Base-by-base conservation (phyloP, 1,284 basidiomycete species). In the Coniferiporia weirii region DNA sequence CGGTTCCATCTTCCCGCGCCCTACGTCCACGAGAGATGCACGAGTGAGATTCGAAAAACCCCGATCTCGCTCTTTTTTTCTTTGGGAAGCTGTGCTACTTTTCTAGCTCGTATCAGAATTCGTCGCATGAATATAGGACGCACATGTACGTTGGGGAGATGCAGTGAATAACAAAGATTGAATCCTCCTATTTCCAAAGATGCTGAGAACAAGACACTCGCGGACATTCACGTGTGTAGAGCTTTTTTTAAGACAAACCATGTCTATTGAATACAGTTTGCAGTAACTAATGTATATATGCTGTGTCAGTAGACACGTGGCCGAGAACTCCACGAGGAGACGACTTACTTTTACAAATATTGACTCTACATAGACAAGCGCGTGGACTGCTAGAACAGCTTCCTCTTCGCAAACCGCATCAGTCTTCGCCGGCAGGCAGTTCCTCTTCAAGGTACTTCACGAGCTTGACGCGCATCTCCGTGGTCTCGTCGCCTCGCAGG, bases 381-480 rank as follows among this genome's bases (percentile, higher is more conserved):
- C 38, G 9, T 15, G 9, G 15, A 40, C 38, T 40, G 8, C 38
- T 15, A 40, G 12, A 40, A 40, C 15, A 10, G 38, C 9, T 40
- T 40, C 38, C 15, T 43, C 17, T n/a, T 27, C 27, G 7, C 38
- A 40, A 12, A 10, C 15, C 15, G 38, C 15, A 40, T 40, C 79
- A 92, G 72, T 92, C 89, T 66, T 92, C 89, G 61, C 85, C 89
- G 20, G 87, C 78, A 5, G 89, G 89, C 17, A 91, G 83, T 71
- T 99, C 95, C 72, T 99, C 97, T 69, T 99, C 96, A 64, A 99
- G 75, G 70, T 96, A 90, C 70, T 94, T 91, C 61, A 97, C 75
- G 63, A 99, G 76, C 62, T 85, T 88, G 56, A 99, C 95, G 56
- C 91, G 83, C 64, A 99, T 89, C 73, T 98, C 95, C 9, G 97